phyloP scores from a whole-genome alignment of 257 asterid genomes.

The Ocimum tenuiflorum region DNA sequence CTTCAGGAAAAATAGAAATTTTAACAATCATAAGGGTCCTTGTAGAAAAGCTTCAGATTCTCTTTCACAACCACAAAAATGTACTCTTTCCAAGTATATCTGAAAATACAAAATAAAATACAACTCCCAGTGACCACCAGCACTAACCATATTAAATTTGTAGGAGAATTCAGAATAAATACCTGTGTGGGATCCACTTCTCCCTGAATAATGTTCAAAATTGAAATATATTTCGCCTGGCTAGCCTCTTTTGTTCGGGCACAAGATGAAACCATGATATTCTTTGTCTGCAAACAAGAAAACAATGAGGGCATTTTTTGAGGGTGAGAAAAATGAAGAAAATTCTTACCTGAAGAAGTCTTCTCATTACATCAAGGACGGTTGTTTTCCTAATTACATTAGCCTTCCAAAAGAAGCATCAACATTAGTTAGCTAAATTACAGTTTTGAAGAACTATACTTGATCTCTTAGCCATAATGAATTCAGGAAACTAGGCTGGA shows the following conservation, averaged over 20 bases:
- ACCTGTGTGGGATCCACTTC: constrained; percentile 99
- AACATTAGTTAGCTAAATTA: constrained; percentile 17
- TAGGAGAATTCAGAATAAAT: constrained; percentile 20
- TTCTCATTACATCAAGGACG: constrained; percentile 97
- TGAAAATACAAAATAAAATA: neutral
- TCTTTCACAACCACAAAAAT: neutral
- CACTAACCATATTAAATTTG: neutral
- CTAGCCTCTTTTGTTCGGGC: constrained; percentile 96
- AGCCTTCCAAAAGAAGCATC: constrained; percentile 53
- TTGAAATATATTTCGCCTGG: constrained; percentile 93
- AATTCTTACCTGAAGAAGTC: constrained; percentile 88
- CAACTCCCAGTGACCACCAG: neutral
- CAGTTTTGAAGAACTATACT: constrained; percentile 4
- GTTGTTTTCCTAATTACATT: constrained; percentile 95
- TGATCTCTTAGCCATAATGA: neutral
- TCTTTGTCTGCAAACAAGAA: constrained; percentile 66
- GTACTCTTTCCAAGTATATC: neutral
- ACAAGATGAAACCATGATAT: constrained; percentile 92
- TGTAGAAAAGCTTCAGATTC: too few species aligned
- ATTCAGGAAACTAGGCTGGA: neutral
- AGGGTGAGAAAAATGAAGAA: constrained; percentile 13
- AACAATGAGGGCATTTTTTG: constrained; percentile 14
- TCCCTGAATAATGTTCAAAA: constrained; percentile 93
- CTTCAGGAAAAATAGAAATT: neutral
- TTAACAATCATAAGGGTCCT: neutral